These are phyloP conservation scores for Croton laevigatus DNA, from an alignment of 441 rosid species.

Conservation along the genomic window DNA sequence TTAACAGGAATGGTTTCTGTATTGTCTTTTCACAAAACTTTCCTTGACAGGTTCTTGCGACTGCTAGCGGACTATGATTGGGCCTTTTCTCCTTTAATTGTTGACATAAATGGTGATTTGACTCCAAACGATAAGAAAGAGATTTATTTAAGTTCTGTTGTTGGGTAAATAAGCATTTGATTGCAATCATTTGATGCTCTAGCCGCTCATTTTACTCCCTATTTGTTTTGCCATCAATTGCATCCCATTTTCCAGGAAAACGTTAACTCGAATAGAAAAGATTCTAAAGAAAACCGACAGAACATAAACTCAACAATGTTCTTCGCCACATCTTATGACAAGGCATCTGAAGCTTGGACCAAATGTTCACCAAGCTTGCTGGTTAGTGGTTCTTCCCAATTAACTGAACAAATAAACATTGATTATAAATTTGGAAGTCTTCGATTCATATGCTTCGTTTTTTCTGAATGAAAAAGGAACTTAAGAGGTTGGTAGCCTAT, in stretches of 20 bases:
- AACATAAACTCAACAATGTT: constrained; percentile 67
- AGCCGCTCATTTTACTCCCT: not conserved
- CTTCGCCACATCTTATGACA: constrained; percentile 85
- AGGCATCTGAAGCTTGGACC: constrained; percentile 95
- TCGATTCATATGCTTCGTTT: constrained; percentile 14
- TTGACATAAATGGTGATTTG: constrained; percentile 84
- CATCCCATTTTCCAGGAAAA: constrained; percentile 49
- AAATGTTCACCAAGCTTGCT: constrained; percentile 50
- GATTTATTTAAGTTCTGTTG: constrained; percentile 55
- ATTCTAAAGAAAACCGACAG: constrained; percentile 44
- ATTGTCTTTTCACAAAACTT: not conserved
- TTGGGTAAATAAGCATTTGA: constrained; percentile 13
- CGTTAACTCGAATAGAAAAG: constrained; percentile 64
- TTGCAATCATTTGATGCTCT: constrained; percentile 12
- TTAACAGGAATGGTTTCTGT: not conserved
- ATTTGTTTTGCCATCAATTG: constrained; percentile 8
- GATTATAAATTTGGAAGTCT: constrained; percentile 1
- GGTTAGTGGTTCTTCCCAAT: constrained; percentile 47
- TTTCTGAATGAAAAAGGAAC: constrained; percentile 56
- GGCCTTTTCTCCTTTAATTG: constrained; percentile 73
- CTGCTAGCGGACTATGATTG: constrained; percentile 79
- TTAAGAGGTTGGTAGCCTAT: constrained; percentile 79
- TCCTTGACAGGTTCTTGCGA: constrained; percentile 66
- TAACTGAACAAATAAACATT: not conserved
- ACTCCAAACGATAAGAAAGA: constrained; percentile 62